A percentile compares a stretch with the other conserved stretches of the same genome.
Evolutionary conservation across 75 land plant species (phyloP).

Genomic region (Cunninghamia lanceolata): DNA sequence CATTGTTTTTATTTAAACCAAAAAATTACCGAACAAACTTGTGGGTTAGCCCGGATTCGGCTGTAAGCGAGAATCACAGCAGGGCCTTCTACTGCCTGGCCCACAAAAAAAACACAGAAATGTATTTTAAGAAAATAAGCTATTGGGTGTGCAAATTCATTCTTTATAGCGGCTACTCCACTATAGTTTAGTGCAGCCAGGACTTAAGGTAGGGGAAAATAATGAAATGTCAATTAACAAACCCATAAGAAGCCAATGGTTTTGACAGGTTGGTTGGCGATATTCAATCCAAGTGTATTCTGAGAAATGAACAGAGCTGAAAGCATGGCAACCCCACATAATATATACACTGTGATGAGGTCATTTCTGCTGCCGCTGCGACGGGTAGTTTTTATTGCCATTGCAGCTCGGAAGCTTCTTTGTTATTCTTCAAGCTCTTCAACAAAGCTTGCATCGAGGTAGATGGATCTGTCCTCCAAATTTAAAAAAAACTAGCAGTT

Average conservation of each 20-base stretch:
- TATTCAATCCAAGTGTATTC: slow-evolving; percentile 5
- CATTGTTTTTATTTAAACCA: background rate
- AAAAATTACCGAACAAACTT: slow-evolving; percentile 32
- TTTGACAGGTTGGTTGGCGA: slow-evolving; percentile 13
- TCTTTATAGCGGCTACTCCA: no score
- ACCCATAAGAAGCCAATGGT: slow-evolving; percentile 29
- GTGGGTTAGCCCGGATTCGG: slow-evolving; percentile 19
- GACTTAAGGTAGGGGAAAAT: background rate
- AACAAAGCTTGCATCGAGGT: background rate
- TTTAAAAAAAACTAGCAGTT: background rate
- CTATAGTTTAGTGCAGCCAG: background rate
- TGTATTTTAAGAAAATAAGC: background rate
- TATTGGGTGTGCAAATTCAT: no score
- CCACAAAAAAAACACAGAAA: background rate
- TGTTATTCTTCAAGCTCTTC: background rate
- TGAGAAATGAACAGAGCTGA: slow-evolving; percentile 13
- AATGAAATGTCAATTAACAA: background rate
- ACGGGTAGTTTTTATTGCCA: background rate
- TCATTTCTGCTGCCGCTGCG: background rate
- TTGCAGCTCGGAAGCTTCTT: background rate
- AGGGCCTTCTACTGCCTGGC: slow-evolving; percentile 24
- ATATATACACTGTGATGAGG: background rate
- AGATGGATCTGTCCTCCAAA: background rate
- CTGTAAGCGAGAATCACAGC: slow-evolving; percentile 34
- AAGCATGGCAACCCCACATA: slow-evolving; percentile 16